Evolutionary conservation across 2,329 filamentous ascomycete species (phyloP).

Genomic region (Boeremia lycopersici): DNA sequence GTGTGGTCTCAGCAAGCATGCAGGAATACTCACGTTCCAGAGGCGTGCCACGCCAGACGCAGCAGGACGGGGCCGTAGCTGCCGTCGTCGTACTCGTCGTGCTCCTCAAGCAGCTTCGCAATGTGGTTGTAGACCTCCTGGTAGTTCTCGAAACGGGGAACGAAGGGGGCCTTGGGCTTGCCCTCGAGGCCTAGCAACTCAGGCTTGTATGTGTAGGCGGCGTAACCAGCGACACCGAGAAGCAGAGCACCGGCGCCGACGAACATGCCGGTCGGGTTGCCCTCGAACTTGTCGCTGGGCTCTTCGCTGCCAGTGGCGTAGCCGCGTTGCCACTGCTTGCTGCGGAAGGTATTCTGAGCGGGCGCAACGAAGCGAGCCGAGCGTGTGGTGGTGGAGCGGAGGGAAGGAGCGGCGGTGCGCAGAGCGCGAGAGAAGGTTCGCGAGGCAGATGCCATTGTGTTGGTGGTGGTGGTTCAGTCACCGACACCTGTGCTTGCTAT

Average conservation of each 20-base stretch:
- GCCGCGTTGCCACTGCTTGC: constrained; percentile 75
- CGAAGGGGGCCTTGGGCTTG: constrained; percentile 61
- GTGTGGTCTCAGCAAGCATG: not conserved
- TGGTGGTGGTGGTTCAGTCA: not conserved
- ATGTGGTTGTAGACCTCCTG: constrained; percentile 93
- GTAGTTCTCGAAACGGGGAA: constrained; percentile 83
- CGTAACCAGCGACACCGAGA: constrained; percentile 36
- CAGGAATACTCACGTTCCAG: constrained; percentile 66
- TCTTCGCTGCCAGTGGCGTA: constrained; percentile 66
- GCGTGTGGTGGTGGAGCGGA: constrained; percentile 65
- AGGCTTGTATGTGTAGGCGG: constrained; percentile 62
- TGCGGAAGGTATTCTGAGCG: constrained; percentile 70
- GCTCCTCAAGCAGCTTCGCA: constrained; percentile 78
- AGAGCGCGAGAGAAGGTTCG: constrained; percentile 48
- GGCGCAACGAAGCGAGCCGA: constrained; percentile 63
- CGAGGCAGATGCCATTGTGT: constrained; percentile 43
- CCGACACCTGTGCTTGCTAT: not conserved
- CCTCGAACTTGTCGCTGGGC: constrained; percentile 57
- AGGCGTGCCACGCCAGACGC: constrained; percentile 91
- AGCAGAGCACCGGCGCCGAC: constrained; percentile 41
- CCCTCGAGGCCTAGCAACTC: constrained; percentile 48
- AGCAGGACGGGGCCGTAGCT: constrained; percentile 92
- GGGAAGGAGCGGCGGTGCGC: constrained; percentile 49
- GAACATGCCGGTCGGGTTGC: constrained; percentile 53
- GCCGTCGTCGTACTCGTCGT: constrained; percentile 95